Conservation (phyloP, 352 stramenopile genomes). For the Phytophthora ohioensis region DNA sequence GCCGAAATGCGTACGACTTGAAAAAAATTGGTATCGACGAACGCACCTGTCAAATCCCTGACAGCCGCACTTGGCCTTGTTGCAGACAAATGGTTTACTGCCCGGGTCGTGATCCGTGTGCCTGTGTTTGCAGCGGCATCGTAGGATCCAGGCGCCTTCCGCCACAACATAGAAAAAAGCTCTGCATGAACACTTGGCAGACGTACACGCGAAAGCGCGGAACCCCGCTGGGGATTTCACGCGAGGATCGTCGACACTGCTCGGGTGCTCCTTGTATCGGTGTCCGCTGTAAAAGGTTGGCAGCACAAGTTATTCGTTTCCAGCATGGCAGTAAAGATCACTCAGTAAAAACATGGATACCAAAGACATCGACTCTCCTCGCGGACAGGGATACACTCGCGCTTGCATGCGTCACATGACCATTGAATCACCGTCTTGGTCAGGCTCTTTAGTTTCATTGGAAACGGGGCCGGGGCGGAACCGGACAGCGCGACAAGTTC, state of each 20-base stretch:
- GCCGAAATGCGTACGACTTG: slow-evolving; percentile 14
- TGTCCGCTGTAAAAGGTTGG: slow-evolving; percentile 52
- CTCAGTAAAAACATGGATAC: slow-evolving; percentile 33
- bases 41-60: slow-evolving; percentile 71
- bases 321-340: slow-evolving; percentile 3
- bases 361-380: slow-evolving; percentile 84
- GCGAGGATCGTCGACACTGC: slow-evolving; percentile 39
- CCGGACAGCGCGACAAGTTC: background rate
- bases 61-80: slow-evolving; percentile 67
- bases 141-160: slow-evolving; percentile 81
- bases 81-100: slow-evolving; percentile 51
- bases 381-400: slow-evolving; percentile 80
- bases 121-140: slow-evolving; percentile 85
- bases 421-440: slow-evolving; percentile 70
- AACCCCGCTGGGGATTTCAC: slow-evolving; percentile 49
- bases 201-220: slow-evolving; percentile 64
- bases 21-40: slow-evolving; percentile 17
- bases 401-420: slow-evolving; percentile 65
- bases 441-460: slow-evolving; percentile 32
- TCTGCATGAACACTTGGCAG: slow-evolving; percentile 59
- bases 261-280: slow-evolving; percentile 80
- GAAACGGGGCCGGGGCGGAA: background rate
- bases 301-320: background rate
- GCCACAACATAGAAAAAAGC: slow-evolving; percentile 85
- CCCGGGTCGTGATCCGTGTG: slow-evolving; percentile 76